Base-by-base conservation (phyloP, 2,329 filamentous ascomycete genomes). In the Ceratocystis alfenasii region DNA sequence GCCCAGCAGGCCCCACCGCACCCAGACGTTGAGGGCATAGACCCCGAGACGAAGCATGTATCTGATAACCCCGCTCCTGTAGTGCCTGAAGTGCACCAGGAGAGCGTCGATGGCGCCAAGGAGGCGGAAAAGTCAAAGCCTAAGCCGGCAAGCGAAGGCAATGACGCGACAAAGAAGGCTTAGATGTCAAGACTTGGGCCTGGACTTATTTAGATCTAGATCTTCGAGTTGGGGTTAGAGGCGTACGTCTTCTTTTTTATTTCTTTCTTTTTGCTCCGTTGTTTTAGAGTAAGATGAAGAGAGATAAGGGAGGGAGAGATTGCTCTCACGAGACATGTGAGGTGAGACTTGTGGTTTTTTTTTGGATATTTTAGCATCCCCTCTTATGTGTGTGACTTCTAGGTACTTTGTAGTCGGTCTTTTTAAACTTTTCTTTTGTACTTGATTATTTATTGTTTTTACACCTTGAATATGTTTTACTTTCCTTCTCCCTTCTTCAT, bases 101-200 rank as follows among this genome's bases (percentile, higher is more conserved):
- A 80, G 71, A 79, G 84, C 72, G 78, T 81, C 66, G 83, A 83
- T 68, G 83, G 83, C 68, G 82, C 84, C 74, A 81, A 79, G 71
- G 83, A 83, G 73, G 76, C 79, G 15, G 80, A 83, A 71, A 77
- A 77, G 69, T 77, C 76, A 69, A 76, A 79, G 70, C 80, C 83
- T 53, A 86, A 85, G 76, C 84, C 84, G 44, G 84, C 82, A 1
- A 86, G 83, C 70, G 84, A 87, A 70, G 79, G 79, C 68, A 82
- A 83, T 69, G 83, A 85, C 72, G 83, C 84, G 33, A 82, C 78
- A 15, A 72, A 70, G 60, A 57, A 63, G 60, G 60, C 75, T 73
- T 65, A 65, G 28, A 48, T 28, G 62, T 55, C 36, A 17, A 25
- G 28, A 30, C 25, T 30, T 48, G 44, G 28, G 41, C 36, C 45